phyloP scores from a whole-genome alignment of 2,329 filamentous ascomycete species.

The Thelonectria blattea region DNA sequence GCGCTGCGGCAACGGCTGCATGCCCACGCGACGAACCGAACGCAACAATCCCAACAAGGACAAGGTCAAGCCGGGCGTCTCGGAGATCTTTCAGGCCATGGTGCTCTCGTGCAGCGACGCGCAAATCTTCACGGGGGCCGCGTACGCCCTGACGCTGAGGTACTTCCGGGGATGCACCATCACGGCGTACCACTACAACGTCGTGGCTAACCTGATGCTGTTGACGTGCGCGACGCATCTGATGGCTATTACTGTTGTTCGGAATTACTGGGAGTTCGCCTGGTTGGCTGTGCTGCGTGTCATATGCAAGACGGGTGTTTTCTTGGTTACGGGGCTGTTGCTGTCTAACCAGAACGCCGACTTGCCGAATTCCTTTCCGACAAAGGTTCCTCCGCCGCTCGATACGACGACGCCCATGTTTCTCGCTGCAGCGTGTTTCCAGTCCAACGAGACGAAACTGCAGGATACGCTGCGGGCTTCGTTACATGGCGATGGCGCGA shows the following conservation, averaged over 20 bases:
- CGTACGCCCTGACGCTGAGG: constrained; percentile 14
- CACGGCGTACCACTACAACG: constrained; percentile 22
- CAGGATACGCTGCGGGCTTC: background rate
- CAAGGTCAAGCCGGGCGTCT: constrained; percentile 10
- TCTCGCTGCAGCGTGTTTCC: constrained; percentile 19
- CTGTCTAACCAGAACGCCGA: constrained; percentile 17
- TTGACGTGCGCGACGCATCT: constrained; percentile 21
- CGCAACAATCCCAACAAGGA: background rate
- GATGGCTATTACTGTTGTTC: constrained; percentile 19
- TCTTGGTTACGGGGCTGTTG: constrained; percentile 15
- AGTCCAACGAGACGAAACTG: constrained; percentile 10
- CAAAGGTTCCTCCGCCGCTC: background rate
- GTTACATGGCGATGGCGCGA: background rate
- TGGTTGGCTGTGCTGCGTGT: constrained; percentile 12
- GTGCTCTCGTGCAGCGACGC: constrained; percentile 23
- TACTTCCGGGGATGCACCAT: constrained; percentile 17
- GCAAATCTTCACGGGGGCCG: constrained; percentile 21
- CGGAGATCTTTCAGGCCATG: constrained; percentile 19
- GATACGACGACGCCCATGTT: constrained; percentile 4
- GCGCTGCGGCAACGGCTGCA: background rate
- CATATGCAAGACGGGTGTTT: constrained; percentile 18
- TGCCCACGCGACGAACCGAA: background rate
- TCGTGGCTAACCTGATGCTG: constrained; percentile 22
- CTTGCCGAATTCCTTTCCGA: constrained; percentile 7
- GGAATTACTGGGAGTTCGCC: constrained; percentile 19